Conservation (phyloP, 2,329 filamentous ascomycete genomes). For the Neofusicoccum kwambonambiense region DNA sequence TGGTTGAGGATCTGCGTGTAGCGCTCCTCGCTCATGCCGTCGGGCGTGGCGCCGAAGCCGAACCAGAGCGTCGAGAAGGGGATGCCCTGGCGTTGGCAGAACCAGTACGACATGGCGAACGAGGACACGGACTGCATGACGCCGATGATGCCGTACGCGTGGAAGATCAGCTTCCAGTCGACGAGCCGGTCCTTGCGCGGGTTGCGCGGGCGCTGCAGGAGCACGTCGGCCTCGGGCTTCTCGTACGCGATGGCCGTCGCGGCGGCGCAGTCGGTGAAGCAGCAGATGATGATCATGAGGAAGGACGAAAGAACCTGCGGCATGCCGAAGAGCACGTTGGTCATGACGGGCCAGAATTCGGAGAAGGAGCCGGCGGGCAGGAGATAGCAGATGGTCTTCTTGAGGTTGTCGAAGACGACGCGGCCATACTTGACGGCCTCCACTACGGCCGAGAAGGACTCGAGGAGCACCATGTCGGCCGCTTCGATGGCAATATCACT, state of each 20-base stretch:
- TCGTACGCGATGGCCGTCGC: constrained; percentile 75
- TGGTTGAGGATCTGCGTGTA: constrained; percentile 59
- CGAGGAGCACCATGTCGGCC: constrained; percentile 62
- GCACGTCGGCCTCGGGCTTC: constrained; percentile 71
- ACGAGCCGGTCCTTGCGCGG: constrained; percentile 70
- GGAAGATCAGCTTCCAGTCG: constrained; percentile 68
- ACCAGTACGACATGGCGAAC: constrained; percentile 50
- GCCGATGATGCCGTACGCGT: constrained; percentile 71
- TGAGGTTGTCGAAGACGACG: constrained; percentile 76
- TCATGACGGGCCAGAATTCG: constrained; percentile 73
- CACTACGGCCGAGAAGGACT: constrained; percentile 70
- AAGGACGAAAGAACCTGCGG: constrained; percentile 73
- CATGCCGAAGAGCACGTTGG: constrained; percentile 68
- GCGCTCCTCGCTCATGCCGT: constrained; percentile 51
- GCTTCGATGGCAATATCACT: constrained; percentile 63
- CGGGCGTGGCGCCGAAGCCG: constrained; percentile 56
- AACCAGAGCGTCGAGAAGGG: constrained; percentile 69
- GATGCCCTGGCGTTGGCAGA: constrained; percentile 53
- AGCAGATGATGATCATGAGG: constrained; percentile 61
- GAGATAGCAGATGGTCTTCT: constrained; percentile 74
- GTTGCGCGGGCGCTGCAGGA: constrained; percentile 66
- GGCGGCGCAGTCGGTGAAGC: constrained; percentile 74
- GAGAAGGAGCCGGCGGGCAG: constrained; percentile 71
- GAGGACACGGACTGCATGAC: constrained; percentile 45
- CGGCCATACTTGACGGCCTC: constrained; percentile 71